These are phyloP conservation scores for Porogramme epimiltina DNA, from an alignment of 1,284 basidiomycete genomes.

Conservation along the genomic window DNA sequence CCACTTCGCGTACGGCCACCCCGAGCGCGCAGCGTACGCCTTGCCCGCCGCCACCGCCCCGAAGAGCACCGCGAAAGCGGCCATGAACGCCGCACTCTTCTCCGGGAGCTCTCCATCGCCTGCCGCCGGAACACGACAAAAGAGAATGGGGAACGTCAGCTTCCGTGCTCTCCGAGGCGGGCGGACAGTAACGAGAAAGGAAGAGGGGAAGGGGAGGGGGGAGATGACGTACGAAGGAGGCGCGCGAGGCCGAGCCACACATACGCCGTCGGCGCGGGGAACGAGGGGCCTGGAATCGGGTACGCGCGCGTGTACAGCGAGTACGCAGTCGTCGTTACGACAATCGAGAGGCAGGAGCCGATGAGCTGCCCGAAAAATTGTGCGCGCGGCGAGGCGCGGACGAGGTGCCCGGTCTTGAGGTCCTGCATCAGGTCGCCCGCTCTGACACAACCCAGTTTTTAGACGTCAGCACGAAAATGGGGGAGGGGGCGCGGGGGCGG, in stretches of 20 bases:
- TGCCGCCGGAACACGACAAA: conserved; percentile 31
- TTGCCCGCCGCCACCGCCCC: conserved; percentile 70
- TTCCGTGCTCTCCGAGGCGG: too few relatives aligned
- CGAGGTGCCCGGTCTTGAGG: conserved; percentile 91
- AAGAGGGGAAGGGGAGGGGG: background rate
- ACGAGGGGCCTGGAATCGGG: conserved; percentile 84
- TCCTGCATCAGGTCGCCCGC: conserved; percentile 99
- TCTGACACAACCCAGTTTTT: conserved; percentile 42
- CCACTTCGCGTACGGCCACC: conserved; percentile 61
- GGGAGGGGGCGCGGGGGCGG: background rate
- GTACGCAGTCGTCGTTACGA: conserved; percentile 89
- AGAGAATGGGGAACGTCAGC: background rate
- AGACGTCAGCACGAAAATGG: conserved; percentile 1
- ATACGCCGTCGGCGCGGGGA: conserved; percentile 93
- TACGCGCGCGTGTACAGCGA: conserved; percentile 88
- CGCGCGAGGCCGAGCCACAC: conserved; percentile 92
- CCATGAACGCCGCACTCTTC: conserved; percentile 82
- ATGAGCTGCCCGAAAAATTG: conserved; percentile 91
- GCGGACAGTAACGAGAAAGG: background rate
- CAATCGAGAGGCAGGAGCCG: conserved; percentile 83
- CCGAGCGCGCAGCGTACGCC: conserved; percentile 52
- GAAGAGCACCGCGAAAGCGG: conserved; percentile 74
- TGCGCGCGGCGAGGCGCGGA: conserved; percentile 83
- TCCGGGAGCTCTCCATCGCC: conserved; percentile 83
- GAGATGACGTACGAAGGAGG: conserved; percentile 66